Base-by-base conservation (phyloP, 1,284 basidiomycete genomes). In the Pholiota adiposa region DNA sequence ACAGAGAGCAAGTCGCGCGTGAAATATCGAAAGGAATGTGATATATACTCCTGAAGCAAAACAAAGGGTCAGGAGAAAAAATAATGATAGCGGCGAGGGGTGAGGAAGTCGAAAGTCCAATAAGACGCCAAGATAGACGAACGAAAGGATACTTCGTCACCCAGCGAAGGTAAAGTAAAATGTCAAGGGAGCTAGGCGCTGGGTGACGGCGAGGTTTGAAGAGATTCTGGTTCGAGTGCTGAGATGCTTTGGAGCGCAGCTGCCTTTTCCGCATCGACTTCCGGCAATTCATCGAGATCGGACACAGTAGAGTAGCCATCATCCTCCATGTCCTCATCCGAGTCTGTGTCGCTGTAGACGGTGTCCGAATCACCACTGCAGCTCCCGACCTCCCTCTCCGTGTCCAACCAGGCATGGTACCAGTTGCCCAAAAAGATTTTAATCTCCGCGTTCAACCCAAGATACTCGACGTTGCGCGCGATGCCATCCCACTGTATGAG, bases 391-490 rank as follows among this genome's bases (percentile, higher is more conserved):
- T 56, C 65, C 41, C 64, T 71, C 23, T 73, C 72, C 40, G 80
- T 73, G 58, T 79, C 73, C 44, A 83, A 67, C 82, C 85, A 86
- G 18, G 77, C 74, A 54, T 79, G 77, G 67, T 88, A 89, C 86
- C 87, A 90, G 56, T 77, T 77, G 1, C 85, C 83, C 56, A 92
- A 77, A 70, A 88, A 90, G 18, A 84, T 72, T 66, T 88, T 90
- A 70, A 92, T 83, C 53, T 90, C 88, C 9, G 82, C 72, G 44
- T 83, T 77, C 65, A 93, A 81, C 23, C 86, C 87, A 54, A 93
- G 85, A 67, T 90, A 93, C 70, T 92, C 90, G 68, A 87, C 90
- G 70, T 92, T 93, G 55, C 87, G 83, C n/a, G 88, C 89, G 61
- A 92, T 79, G 43, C 89, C 89, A 62, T 90, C 88, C 91, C 90